These are phyloP conservation scores for Dryas alaskensis DNA, from an alignment of 306 rosid species.

Conservation along the genomic window DNA sequence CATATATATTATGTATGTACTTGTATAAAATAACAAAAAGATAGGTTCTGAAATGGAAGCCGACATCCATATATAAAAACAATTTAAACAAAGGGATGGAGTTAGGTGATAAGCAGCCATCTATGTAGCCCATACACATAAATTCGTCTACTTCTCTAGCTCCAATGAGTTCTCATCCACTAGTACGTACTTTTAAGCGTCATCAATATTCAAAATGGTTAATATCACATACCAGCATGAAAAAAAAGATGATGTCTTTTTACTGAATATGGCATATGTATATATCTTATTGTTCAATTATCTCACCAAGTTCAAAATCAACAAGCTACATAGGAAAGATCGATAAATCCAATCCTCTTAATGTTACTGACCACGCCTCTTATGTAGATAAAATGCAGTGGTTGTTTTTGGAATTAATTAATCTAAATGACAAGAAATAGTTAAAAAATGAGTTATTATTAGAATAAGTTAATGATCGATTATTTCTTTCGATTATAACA, in stretches of 20 bases:
- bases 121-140: background rate
- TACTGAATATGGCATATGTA: background rate
- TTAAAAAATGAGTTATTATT: too few relatives aligned
- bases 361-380: too few relatives aligned
- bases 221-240: too few relatives aligned
- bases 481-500: too few relatives aligned
- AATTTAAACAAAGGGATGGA: background rate
- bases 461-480: too few relatives aligned
- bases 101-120: slow-evolving; percentile 18
- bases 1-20: background rate
- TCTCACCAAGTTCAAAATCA: background rate
- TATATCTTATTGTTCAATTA: background rate
- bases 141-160: slow-evolving; percentile 6
- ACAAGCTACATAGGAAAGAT: background rate
- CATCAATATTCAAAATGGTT: too few relatives aligned
- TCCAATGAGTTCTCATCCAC: slow-evolving; percentile 12
- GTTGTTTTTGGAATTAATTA: too few relatives aligned
- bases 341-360: too few relatives aligned
- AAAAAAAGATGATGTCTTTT: slow-evolving; percentile 4
- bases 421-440: too few relatives aligned
- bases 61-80: background rate
- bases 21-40: background rate
- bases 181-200: background rate
- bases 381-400: too few relatives aligned
- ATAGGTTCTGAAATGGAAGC: background rate